Evolutionary conservation across 225 moss, liverwort and hornwort species (phyloP), one percentile per base, ranked within the genome.

Genomic region (Polytrichum formosum): DNA sequence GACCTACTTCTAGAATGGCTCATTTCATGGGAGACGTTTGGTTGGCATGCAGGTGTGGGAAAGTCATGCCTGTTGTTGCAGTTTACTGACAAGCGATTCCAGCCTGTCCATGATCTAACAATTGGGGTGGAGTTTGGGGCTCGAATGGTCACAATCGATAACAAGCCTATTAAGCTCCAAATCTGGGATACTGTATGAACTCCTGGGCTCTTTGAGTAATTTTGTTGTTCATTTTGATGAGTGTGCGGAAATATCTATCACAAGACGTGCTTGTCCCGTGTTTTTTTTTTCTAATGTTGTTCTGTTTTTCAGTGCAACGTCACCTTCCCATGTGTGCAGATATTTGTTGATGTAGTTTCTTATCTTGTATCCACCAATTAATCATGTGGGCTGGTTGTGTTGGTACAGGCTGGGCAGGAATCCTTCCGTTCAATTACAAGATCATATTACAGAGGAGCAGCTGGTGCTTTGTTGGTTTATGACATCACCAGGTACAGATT

Each of bases 61-160:
- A 89, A 89, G 61, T 89, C 89, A 79, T 89, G 89, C 70, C 81
- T 89, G 20, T 81, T 89, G 70, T 76, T 89, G 72, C 89, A 89
- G 81, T 89, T 89, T 67, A 89, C 89, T 1, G 89, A 89, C 73
- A 89, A 89, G 67, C 76, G 89, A 28, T 89, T 89, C 67, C 89
- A 89, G 77, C 89, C 89, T 63, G 89, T 89, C 64, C 89, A 89
- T 73, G 89, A 89, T 75, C 72, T 89, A 35, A 89, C 89, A n/a
- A 89, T 89, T 63, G 89, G 89, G 67, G 89, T 89, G 35, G 89
- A 89, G 81, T 89, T 89, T 71, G 89, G 89, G n/a, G 89, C 89
- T n/a, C 83, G 89, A 25, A 89, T 89, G 89, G 83, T 89, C 37
- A 89, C 83, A 18, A 89, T 89, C 64, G 89, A 89, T 75, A 89